Evolutionary conservation across 768 basidiomycete species (phyloP).

Genomic region (Tricholoma terreum): DNA sequence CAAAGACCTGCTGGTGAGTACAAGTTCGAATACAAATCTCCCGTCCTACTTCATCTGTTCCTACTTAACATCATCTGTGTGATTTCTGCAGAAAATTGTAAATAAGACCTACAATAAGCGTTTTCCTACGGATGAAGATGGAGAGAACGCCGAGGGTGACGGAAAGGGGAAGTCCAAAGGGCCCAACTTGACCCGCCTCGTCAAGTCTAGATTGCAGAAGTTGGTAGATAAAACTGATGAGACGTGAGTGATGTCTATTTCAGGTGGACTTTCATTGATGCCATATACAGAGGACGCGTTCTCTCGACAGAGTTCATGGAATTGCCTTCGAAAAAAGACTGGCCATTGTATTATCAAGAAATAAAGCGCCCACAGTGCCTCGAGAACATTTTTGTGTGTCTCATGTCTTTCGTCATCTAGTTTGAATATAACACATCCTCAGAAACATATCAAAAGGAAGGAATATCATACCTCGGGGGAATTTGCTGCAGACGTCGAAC

Average conservation of each 20-base stretch:
- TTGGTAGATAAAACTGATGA: slow-evolving; percentile 71
- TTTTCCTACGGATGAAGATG: slow-evolving; percentile 39
- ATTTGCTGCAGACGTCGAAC: slow-evolving; percentile 84
- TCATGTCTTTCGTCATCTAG: not conserved
- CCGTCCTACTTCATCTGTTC: not conserved
- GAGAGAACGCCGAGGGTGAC: slow-evolving; percentile 38
- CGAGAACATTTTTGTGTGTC: slow-evolving; percentile 69
- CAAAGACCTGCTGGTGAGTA: slow-evolving; percentile 72
- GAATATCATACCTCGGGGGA: slow-evolving; percentile 65
- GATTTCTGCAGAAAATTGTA: slow-evolving; percentile 41
- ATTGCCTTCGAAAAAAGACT: slow-evolving; percentile 74
- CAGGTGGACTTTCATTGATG: not conserved
- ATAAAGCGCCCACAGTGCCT: slow-evolving; percentile 80
- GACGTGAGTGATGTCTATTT: slow-evolving; percentile 42
- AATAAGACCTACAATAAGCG: slow-evolving; percentile 48
- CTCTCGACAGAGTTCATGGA: slow-evolving; percentile 80
- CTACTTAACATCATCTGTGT: not conserved
- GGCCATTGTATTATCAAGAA: slow-evolving; percentile 75
- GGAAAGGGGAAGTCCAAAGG: slow-evolving; percentile 50
- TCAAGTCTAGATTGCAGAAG: slow-evolving; percentile 70
- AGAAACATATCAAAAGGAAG: slow-evolving; percentile 83
- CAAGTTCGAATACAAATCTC: not conserved
- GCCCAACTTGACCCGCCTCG: slow-evolving; percentile 61
- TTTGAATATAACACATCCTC: slow-evolving; percentile 7
- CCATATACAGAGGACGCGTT: slow-evolving; percentile 52